phyloP scores from a whole-genome alignment of 768 basidiomycete genomes.

The Kwoniella botswanensis region DNA sequence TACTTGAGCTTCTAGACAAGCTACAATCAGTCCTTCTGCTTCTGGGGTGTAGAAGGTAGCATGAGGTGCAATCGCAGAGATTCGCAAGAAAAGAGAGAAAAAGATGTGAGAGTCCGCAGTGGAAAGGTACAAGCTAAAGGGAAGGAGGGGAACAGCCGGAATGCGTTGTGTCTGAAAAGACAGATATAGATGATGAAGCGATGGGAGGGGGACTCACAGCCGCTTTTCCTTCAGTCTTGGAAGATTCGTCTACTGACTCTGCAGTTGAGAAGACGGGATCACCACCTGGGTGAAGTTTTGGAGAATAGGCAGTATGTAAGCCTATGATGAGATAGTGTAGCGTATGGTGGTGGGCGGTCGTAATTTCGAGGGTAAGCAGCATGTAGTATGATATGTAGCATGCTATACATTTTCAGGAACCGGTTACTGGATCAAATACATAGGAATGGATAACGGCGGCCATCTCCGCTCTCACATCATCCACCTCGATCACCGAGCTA shows the following conservation, averaged over 20 bases:
- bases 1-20: neutral
- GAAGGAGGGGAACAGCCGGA: neutral
- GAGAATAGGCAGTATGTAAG: too few species aligned
- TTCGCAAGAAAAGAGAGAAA: neutral
- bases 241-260: too few species aligned
- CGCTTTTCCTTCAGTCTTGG: too few species aligned
- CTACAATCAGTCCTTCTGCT: too few species aligned
- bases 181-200: neutral
- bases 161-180: neutral
- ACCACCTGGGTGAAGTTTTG: conserved; percentile 1
- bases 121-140: neutral
- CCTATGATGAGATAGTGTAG: neutral
- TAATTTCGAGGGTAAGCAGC: neutral
- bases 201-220: neutral
- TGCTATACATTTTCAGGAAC: neutral
- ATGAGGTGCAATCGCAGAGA: neutral
- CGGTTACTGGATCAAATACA: neutral
- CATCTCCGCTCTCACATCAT: neutral
- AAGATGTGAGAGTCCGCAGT: neutral
- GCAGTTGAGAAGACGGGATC: neutral
- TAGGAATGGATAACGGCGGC: neutral
- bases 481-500: neutral
- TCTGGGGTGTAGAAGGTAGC: too few species aligned
- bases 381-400: neutral
- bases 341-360: neutral